phyloP scores from a whole-genome alignment of 768 basidiomycete genomes.

The Tricholoma furcatifolium region DNA sequence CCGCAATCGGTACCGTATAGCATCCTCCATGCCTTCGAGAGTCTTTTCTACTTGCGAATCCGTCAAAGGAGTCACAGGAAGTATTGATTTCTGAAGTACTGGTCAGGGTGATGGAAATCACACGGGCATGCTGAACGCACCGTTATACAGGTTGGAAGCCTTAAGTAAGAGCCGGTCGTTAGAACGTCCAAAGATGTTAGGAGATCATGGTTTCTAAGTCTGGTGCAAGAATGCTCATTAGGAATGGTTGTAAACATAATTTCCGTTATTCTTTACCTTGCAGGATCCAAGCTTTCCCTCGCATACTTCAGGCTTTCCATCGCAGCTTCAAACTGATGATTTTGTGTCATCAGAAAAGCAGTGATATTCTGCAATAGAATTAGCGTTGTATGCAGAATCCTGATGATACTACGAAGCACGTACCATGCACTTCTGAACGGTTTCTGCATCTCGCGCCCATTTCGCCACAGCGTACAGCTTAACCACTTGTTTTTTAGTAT shows the following conservation, averaged over 20 bases:
- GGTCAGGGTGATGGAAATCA: conserved; percentile 1
- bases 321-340: conserved; percentile 76
- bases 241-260: neutral
- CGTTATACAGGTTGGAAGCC: conserved; percentile 81
- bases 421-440: conserved; percentile 88
- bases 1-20: conserved; percentile 76
- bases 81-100: conserved; percentile 58
- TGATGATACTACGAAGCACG: conserved; percentile 4
- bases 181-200: conserved; percentile 89
- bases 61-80: conserved; percentile 64
- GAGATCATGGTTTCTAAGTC: conserved; percentile 91
- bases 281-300: conserved; percentile 69
- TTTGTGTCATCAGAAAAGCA: conserved; percentile 83
- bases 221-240: conserved; percentile 1
- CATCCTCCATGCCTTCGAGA: conserved; percentile 69
- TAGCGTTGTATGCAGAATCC: neutral
- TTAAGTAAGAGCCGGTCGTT: conserved; percentile 80
- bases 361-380: conserved; percentile 67
- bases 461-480: conserved; percentile 85
- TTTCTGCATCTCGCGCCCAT: conserved; percentile 83
- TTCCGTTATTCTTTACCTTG: conserved; percentile 52
- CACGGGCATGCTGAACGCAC: conserved; percentile 34
- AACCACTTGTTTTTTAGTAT: conserved; percentile 85
- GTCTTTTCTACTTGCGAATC: conserved; percentile 66
- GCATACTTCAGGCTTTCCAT: conserved; percentile 62